Percentiles rank a stretch among this genome's conserved stretches.
Conservation (phyloP, 495 filamentous ascomycete species). For the Penicillium arizonense region DNA sequence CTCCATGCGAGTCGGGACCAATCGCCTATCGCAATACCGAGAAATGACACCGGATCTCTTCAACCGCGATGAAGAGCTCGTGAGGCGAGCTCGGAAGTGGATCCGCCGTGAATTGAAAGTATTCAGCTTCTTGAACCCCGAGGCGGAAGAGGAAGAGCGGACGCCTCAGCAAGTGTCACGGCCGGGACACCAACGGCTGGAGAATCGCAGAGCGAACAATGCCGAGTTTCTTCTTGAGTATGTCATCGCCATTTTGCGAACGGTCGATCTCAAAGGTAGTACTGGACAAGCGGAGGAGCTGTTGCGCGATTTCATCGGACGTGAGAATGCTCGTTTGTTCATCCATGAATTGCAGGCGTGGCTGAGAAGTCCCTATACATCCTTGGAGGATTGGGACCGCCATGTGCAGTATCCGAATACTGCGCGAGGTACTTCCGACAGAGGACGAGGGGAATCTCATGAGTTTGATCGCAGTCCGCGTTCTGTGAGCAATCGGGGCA, state of each 20-base stretch:
- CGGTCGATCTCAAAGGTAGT: slow-evolving; percentile 83
- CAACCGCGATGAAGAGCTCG: slow-evolving; percentile 59
- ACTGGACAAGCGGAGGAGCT: slow-evolving; percentile 85
- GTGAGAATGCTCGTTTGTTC: slow-evolving; percentile 75
- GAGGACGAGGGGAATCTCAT: background rate
- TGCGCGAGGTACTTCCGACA: background rate
- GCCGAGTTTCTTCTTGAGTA: slow-evolving; percentile 91
- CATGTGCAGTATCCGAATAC: slow-evolving; percentile 67
- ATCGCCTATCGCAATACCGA: slow-evolving; percentile 73
- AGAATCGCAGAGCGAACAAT: slow-evolving; percentile 62
- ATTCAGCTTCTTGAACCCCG: slow-evolving; percentile 69
- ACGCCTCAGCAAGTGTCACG: slow-evolving; percentile 21
- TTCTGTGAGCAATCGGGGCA: slow-evolving; percentile 13
- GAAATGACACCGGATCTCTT: slow-evolving; percentile 72
- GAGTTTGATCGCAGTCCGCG: slow-evolving; percentile 13
- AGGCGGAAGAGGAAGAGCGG: slow-evolving; percentile 22
- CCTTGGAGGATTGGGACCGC: slow-evolving; percentile 75
- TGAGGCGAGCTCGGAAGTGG: slow-evolving; percentile 83
- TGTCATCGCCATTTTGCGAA: slow-evolving; percentile 82
- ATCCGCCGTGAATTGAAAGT: slow-evolving; percentile 85
- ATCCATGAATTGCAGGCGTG: slow-evolving; percentile 81
- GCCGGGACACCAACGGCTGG: slow-evolving; percentile 35
- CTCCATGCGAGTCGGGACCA: slow-evolving; percentile 83
- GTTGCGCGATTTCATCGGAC: slow-evolving; percentile 80
- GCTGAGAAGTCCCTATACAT: slow-evolving; percentile 73